Evolutionary conservation across 352 stramenopile species (phyloP).

Genomic region (Globisporangium barbulae): DNA sequence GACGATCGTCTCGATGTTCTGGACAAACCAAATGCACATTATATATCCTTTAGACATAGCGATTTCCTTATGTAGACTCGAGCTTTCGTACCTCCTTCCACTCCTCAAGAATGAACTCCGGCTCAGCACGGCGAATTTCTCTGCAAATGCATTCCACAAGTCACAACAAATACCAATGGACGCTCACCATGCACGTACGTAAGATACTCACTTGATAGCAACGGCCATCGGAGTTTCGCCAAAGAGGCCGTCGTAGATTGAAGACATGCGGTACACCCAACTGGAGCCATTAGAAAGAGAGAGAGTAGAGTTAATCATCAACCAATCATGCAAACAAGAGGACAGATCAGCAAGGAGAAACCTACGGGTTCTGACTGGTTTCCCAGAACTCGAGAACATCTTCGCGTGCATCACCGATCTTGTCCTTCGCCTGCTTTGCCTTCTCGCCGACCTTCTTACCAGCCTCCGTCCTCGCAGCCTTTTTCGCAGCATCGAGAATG

Average conservation of each 20-base stretch:
- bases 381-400: constrained; percentile 95
- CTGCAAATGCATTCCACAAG: constrained; percentile 14
- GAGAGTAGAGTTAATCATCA: constrained; percentile 1
- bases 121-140: constrained; percentile 95
- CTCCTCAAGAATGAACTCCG: constrained; percentile 95
- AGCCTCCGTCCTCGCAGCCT: constrained; percentile 71
- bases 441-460: constrained; percentile 68
- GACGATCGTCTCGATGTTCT: constrained; percentile 92
- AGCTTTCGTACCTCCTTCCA: constrained; percentile 81
- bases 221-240: constrained; percentile 95
- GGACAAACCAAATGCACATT: not conserved
- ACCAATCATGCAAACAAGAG: not conserved
- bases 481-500: constrained; percentile 79
- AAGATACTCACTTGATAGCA: constrained; percentile 73
- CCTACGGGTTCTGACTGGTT: constrained; percentile 97
- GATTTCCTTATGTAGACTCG: not conserved
- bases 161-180: not conserved
- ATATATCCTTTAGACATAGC: not conserved
- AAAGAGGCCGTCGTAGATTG: constrained; percentile 97
- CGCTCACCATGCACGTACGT: too few species aligned
- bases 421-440: constrained; percentile 76
- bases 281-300: constrained; percentile 17
- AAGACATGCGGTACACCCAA: constrained; percentile 96
- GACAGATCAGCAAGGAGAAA: not conserved
- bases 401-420: constrained; percentile 76